Base-by-base conservation (phyloP, 139 green algal genomes). In the Eudorina sp. region DNA sequence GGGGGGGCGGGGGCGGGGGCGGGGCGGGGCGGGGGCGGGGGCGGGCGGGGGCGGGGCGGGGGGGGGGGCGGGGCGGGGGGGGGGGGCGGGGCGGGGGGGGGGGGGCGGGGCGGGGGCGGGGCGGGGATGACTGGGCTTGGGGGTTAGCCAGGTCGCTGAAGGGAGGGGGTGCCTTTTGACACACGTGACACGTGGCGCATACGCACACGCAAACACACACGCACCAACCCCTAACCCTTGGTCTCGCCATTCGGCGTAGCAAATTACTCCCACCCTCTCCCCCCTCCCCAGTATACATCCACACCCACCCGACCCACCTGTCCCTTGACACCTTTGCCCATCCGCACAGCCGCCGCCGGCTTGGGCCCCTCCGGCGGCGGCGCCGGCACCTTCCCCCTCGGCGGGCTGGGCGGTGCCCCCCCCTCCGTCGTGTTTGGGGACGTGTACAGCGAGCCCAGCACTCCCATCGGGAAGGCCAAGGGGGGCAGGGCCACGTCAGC, bases 271-370 rank as follows among this genome's bases (percentile, higher is more conserved):
- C n/a, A n/a, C n/a, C n/a, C n/a, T n/a, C n/a, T n/a, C n/a, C n/a
- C n/a, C n/a, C n/a, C n/a, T n/a, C n/a, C n/a, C n/a, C n/a, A n/a
- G n/a, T n/a, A n/a, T n/a, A n/a, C n/a, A n/a, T n/a, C n/a, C n/a
- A n/a, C n/a, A n/a, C n/a, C n/a, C n/a, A n/a, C n/a, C n/a, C 64
- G 18, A 68, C 72, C 23, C 51, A 83, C 75, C 75, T 69, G 75
- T 1, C 75, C 75, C 75, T 83, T 83, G 48, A 83, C 7, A 7
- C 31, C 75, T 36, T 83, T 83, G 48, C 75, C 75, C 75, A 83
- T 83, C 18, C 75, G 31, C 38, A 1, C 21, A 14, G 0, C 68
- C 68, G 38, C 68, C 68, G 11, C 1, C 40, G 23, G 41, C 13
- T 78, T 36, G 40, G 53, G 70, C 70, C n/a, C 23, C 16, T 21